Evolutionary conservation across 352 stramenopile species (phyloP).

Genomic region (Saprolegnia parasitica): DNA sequence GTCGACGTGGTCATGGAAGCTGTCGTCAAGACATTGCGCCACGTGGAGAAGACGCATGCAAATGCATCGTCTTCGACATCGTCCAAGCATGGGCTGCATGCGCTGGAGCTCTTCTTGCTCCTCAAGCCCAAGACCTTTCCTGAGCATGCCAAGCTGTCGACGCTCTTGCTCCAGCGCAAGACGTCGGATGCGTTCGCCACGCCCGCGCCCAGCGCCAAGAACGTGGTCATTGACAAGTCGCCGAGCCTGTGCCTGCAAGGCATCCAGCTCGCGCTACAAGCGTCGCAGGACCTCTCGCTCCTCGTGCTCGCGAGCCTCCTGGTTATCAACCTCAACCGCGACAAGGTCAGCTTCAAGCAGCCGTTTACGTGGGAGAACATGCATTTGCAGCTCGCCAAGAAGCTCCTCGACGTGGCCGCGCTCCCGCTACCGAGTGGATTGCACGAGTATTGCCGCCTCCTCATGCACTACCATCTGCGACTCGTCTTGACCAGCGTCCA

Average conservation of each 20-base stretch:
- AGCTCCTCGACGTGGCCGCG: slow-evolving; percentile 17
- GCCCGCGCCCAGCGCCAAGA: neutral
- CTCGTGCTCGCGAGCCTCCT: slow-evolving; percentile 26
- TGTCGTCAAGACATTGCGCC: slow-evolving; percentile 22
- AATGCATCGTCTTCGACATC: neutral
- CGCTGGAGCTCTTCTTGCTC: slow-evolving; percentile 23
- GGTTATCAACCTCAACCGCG: slow-evolving; percentile 28
- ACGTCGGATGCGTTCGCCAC: neutral
- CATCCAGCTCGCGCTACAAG: slow-evolving; percentile 24
- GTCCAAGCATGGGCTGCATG: slow-evolving; percentile 18
- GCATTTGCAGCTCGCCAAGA: slow-evolving; percentile 28
- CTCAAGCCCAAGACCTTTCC: slow-evolving; percentile 19
- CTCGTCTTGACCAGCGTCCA: neutral
- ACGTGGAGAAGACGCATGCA: neutral
- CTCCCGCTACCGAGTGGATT: neutral
- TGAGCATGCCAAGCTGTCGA: slow-evolving; percentile 13
- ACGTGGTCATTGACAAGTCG: slow-evolving; percentile 20
- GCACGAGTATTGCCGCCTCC: neutral
- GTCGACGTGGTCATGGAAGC: slow-evolving; percentile 19
- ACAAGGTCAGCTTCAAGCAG: slow-evolving; percentile 27
- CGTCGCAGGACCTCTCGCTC: slow-evolving; percentile 15
- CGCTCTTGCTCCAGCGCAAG: slow-evolving; percentile 1
- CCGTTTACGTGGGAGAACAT: slow-evolving; percentile 29
- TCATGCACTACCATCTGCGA: slow-evolving; percentile 4
- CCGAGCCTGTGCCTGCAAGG: slow-evolving; percentile 28